Evolutionary conservation across 768 basidiomycete species (phyloP).

Genomic region (Polyporus arcularius): DNA sequence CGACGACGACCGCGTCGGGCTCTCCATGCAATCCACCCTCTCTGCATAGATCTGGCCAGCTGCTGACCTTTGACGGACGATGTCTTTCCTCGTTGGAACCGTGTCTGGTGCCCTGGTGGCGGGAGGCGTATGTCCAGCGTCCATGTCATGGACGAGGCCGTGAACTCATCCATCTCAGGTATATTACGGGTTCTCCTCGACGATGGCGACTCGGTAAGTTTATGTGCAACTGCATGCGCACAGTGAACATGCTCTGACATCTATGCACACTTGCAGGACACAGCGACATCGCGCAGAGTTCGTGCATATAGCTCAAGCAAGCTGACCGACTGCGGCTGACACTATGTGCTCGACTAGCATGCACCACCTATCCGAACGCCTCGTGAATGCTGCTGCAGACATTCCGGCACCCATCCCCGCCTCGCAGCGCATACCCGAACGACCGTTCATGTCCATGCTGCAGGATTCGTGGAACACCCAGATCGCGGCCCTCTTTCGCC

Average conservation of each 20-base stretch:
- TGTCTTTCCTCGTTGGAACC: slow-evolving; percentile 10
- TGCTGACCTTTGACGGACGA: not conserved
- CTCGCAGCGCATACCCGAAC: slow-evolving; percentile 26
- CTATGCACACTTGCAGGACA: slow-evolving; percentile 18
- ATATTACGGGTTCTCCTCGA: slow-evolving; percentile 31
- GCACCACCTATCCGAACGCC: slow-evolving; percentile 24
- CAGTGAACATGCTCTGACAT: not conserved
- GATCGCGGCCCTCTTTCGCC: slow-evolving; percentile 26
- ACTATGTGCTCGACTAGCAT: slow-evolving; percentile 12
- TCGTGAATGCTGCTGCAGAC: slow-evolving; percentile 23
- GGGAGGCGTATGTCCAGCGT: slow-evolving; percentile 24
- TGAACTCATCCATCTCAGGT: slow-evolving; percentile 15
- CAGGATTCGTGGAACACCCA: slow-evolving; percentile 32
- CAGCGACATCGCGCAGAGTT: slow-evolving; percentile 27
- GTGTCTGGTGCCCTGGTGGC: slow-evolving; percentile 19
- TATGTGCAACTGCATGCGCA: not conserved
- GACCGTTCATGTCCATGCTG: slow-evolving; percentile 24
- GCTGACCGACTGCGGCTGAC: not conserved
- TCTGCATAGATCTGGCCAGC: not conserved
- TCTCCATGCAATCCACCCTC: not conserved
- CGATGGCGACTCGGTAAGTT: slow-evolving; percentile 27
- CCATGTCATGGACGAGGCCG: not conserved
- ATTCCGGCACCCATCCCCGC: slow-evolving; percentile 25
- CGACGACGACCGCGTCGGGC: not conserved
- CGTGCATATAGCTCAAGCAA: not conserved